phyloP scores from a whole-genome alignment of 192 early-diverging fungal species.

The Gryganskiella cystojenkinii region DNA sequence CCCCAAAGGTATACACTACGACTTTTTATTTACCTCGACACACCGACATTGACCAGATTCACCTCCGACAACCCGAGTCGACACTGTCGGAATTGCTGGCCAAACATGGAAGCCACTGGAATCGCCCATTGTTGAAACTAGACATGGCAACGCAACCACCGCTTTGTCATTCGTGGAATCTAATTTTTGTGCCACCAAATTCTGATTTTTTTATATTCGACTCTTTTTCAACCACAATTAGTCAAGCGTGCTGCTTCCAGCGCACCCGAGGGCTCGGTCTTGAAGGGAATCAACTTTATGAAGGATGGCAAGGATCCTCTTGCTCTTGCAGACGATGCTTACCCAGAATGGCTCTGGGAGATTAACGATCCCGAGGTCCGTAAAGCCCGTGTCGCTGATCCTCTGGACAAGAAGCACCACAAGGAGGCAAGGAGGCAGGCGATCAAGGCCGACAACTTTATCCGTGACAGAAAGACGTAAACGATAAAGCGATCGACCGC shows the following conservation, averaged over 20 bases:
- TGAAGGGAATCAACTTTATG: constrained; percentile 90
- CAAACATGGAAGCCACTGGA: too few relatives aligned
- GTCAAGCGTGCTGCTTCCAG: constrained; percentile 62
- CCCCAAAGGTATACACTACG: constrained; percentile 42
- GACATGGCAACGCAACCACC: too few relatives aligned
- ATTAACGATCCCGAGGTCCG: constrained; percentile 70
- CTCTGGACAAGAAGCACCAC: constrained; percentile 66
- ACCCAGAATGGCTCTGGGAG: constrained; percentile 96
- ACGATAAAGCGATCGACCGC: too few relatives aligned
- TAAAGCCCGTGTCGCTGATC: constrained; percentile 59
- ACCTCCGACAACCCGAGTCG: background rate
- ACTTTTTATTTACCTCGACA: too few relatives aligned
- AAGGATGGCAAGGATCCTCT: constrained; percentile 88
- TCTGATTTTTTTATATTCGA: background rate
- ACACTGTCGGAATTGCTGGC: background rate
- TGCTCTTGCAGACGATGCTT: constrained; percentile 84
- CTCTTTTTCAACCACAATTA: background rate
- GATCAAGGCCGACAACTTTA: constrained; percentile 81
- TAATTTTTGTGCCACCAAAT: background rate
- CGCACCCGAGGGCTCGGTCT: constrained; percentile 76
- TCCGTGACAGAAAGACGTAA: constrained; percentile 81
- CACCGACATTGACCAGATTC: background rate
- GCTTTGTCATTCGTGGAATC: background rate
- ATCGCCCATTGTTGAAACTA: too few relatives aligned
- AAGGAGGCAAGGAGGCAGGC: constrained; percentile 66